A percentile compares a stretch with the other conserved stretches of the same genome.
Conservation (phyloP, 2,329 filamentous ascomycete species). For the Pseudonectria buxi region DNA sequence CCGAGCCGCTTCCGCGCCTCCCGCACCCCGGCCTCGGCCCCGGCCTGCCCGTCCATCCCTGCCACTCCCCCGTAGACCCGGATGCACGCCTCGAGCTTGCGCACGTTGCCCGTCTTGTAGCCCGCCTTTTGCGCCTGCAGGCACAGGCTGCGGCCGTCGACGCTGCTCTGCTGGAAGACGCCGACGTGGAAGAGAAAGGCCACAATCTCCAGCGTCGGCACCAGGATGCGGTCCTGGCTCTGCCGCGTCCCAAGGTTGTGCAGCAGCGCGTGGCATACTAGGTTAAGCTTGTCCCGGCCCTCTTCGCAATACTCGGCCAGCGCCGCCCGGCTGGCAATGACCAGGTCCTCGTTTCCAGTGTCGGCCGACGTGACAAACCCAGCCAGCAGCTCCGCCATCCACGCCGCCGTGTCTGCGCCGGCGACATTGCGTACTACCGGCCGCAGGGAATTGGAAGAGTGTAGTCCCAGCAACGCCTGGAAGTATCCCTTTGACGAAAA, state of each 20-base stretch:
- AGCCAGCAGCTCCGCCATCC: slow-evolving; percentile 51
- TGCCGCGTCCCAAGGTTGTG: slow-evolving; percentile 47
- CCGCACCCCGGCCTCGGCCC: slow-evolving; percentile 30
- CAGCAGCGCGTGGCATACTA: slow-evolving; percentile 45
- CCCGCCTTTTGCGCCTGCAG: slow-evolving; percentile 68
- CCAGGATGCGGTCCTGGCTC: slow-evolving; percentile 61
- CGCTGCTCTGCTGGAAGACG: slow-evolving; percentile 35
- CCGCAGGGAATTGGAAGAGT: slow-evolving; percentile 30
- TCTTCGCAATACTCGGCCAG: slow-evolving; percentile 48
- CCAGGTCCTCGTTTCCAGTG: slow-evolving; percentile 68
- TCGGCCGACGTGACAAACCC: slow-evolving; percentile 69
- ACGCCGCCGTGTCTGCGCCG: slow-evolving; percentile 25
- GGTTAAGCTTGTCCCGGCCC: slow-evolving; percentile 32
- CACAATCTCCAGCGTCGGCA: slow-evolving; percentile 70
- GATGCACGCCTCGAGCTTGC: slow-evolving; percentile 73
- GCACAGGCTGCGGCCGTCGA: slow-evolving; percentile 54
- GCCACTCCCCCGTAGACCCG: slow-evolving; percentile 71
- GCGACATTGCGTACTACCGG: slow-evolving; percentile 31
- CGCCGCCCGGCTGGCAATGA: slow-evolving; percentile 61
- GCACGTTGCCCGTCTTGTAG: slow-evolving; percentile 75
- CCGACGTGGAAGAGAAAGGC: slow-evolving; percentile 68
- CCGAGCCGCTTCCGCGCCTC: slow-evolving; percentile 62
- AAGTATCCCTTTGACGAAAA: slow-evolving; percentile 59
- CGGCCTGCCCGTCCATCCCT: slow-evolving; percentile 19
- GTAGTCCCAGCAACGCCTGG: slow-evolving; percentile 42